A percentile compares a stretch with the other conserved stretches of the same genome.
phyloP scores from a whole-genome alignment of 2,329 filamentous ascomycete species.

The Colletotrichum chrysophilum region DNA sequence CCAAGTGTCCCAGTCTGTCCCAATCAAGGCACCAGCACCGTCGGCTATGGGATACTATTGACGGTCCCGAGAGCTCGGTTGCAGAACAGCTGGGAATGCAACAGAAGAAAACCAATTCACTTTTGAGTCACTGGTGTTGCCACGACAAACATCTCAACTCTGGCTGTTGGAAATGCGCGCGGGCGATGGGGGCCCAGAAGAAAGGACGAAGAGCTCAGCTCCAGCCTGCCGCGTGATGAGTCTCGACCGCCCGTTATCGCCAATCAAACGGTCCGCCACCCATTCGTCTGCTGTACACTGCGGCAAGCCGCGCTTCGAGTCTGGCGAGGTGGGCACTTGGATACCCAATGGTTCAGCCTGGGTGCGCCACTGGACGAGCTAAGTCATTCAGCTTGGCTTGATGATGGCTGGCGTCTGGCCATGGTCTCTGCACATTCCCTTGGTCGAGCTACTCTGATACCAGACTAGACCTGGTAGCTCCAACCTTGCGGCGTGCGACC shows the following conservation, averaged over 20 bases:
- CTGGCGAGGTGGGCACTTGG: not conserved
- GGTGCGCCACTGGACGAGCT: not conserved
- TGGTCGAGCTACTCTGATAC: not conserved
- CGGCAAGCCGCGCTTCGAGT: not conserved
- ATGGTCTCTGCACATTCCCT: not conserved
- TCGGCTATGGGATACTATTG: slow-evolving; percentile 10
- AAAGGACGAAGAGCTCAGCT: not conserved
- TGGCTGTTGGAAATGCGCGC: not conserved
- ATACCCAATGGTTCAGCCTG: not conserved
- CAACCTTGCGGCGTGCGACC: not conserved
- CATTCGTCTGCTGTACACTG: not conserved
- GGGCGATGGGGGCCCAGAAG: not conserved
- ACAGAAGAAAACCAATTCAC: not conserved
- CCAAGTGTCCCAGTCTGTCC: not conserved
- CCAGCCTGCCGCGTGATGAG: not conserved
- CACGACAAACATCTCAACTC: slow-evolving; percentile 9
- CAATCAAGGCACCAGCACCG: not conserved
- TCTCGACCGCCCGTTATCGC: not conserved
- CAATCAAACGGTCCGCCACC: not conserved
- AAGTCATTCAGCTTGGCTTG: slow-evolving; percentile 9
- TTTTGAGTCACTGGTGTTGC: not conserved
- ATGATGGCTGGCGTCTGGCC: slow-evolving; percentile 12
- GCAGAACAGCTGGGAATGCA: not conserved
- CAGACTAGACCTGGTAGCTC: not conserved
- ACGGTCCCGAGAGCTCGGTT: slow-evolving; percentile 1